Evolutionary conservation across 2,329 filamentous ascomycete genomes (phyloP).

Genomic region (Penicillium capsulatum): DNA sequence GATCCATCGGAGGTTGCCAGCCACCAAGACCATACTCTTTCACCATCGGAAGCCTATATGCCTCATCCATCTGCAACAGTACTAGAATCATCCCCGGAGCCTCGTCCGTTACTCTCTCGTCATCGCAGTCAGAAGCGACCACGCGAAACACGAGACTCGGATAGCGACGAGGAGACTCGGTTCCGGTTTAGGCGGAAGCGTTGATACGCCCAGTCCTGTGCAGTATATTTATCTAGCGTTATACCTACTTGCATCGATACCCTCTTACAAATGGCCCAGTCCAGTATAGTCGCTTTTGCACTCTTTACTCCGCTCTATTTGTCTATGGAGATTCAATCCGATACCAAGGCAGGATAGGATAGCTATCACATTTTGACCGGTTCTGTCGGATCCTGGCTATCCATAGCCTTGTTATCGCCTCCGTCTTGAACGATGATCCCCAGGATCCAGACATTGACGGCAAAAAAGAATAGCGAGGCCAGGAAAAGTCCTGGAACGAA

Average conservation of each 20-base stretch:
- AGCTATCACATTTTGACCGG: too few species aligned
- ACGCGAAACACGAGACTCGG: slow-evolving; percentile 45
- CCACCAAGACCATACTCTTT: slow-evolving; percentile 3
- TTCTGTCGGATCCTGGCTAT: background rate
- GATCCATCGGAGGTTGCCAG: slow-evolving; percentile 2
- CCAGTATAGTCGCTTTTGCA: background rate
- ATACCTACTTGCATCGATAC: slow-evolving; percentile 14
- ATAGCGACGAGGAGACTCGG: slow-evolving; percentile 55
- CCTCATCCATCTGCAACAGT: slow-evolving; percentile 8
- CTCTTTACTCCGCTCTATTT: too few species aligned
- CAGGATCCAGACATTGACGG: slow-evolving; percentile 81
- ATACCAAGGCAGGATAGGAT: too few species aligned
- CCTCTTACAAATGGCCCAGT: slow-evolving; percentile 1
- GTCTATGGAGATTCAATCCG: too few species aligned
- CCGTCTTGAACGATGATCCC: slow-evolving; percentile 72
- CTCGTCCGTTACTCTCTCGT: slow-evolving; percentile 13
- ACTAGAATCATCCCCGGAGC: slow-evolving; percentile 18
- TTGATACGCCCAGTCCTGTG: slow-evolving; percentile 7
- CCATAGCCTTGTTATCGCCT: slow-evolving; percentile 15
- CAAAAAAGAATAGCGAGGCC: slow-evolving; percentile 72
- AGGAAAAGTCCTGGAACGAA: slow-evolving; percentile 82
- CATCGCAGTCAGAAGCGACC: slow-evolving; percentile 30
- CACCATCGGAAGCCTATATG: slow-evolving; percentile 11
- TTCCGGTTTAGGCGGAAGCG: slow-evolving; percentile 53
- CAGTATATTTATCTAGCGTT: slow-evolving; percentile 7